Base-by-base conservation (phyloP, 768 basidiomycete species). In the Tylopilus rubrobrunneus region DNA sequence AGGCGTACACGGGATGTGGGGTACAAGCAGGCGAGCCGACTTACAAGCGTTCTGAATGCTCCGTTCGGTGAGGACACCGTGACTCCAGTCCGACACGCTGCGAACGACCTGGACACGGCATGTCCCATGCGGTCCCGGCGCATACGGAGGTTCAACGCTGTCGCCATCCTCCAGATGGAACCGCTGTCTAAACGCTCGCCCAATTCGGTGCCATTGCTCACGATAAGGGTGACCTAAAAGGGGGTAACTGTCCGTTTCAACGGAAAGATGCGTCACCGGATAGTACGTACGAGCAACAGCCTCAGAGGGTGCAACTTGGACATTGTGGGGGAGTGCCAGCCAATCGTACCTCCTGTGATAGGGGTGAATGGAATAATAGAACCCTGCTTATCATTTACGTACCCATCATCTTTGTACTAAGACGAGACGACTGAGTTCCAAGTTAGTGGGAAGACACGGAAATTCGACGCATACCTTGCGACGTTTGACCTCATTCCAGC, bases 41-140 rank as follows among this genome's bases (percentile, higher is more conserved):
- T 67, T 63, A 91, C 90, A 93, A 45, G 96, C 95, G 61, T 92
- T 88, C 72, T 97, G 95, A 55, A 98, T 92, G 69, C 90, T 93
- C 54, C 84, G 81, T 69, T 98, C 96, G 4, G 82, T 87, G 58
- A 95, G 75, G 34, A 94, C 89, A 3, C 95, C 96, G 62, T 93
- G 91, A 62, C 86, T 89, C 96, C 96, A 99, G 71, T 98, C 96
- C 2, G 79, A 84, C 21, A 94, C 89, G 56, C 88, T 91, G 50
- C 96, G 81, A 41, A 92, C 79, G 15, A 81, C 92, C 74, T 98
- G 92, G 17, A 92, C 86, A 33, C 75, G 75, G 63, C 86, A 87
- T 8, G 76, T 77, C 2, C 80, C 80, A 29, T 78, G 74, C 0
- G 77, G 78, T 7, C 73, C 61, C 15, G 67, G 71, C 2, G 70